These are phyloP conservation scores for Priceomyces castillae DNA, from an alignment of 805 yeast species.

Conservation along the genomic window DNA sequence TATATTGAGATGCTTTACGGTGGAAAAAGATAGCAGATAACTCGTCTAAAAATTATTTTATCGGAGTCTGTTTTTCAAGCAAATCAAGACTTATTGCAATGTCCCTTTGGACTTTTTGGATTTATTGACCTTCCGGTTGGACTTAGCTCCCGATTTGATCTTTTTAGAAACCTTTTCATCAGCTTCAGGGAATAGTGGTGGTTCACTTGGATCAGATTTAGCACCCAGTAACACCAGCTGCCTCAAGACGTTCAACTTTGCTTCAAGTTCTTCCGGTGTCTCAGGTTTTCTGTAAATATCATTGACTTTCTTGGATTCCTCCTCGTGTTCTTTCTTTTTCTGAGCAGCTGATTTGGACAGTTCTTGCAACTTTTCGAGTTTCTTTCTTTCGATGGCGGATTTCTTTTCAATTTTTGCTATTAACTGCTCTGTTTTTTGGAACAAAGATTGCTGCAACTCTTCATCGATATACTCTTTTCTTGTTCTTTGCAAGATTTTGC, in stretches of 20 bases:
- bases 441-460: slow-evolving; percentile 59
- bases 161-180: neutral
- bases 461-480: slow-evolving; percentile 64
- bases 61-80: too few species aligned
- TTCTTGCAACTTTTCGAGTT: slow-evolving; percentile 20
- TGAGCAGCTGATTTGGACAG: slow-evolving; percentile 16
- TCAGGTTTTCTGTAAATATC: slow-evolving; percentile 34
- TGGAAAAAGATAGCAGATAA: too few species aligned
- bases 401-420: slow-evolving; percentile 62
- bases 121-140: slow-evolving; percentile 3
- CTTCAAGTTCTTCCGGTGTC: slow-evolving; percentile 34
- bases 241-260: slow-evolving; percentile 29
- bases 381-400: slow-evolving; percentile 66
- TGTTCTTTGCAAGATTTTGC: slow-evolving; percentile 52
- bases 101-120: slow-evolving; percentile 1
- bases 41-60: too few species aligned
- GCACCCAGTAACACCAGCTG: slow-evolving; percentile 16
- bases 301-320: slow-evolving; percentile 16
- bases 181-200: slow-evolving; percentile 26
- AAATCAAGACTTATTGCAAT: too few species aligned
- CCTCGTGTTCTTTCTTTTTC: slow-evolving; percentile 16
- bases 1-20: neutral
- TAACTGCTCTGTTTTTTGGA: slow-evolving; percentile 55
- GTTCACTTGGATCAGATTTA: slow-evolving; percentile 8
- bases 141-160: neutral